A percentile compares a stretch with the other conserved stretches of the same genome.
Evolutionary conservation across 2,329 filamentous ascomycete species (phyloP).

Genomic region (Apiospora pterosperma): DNA sequence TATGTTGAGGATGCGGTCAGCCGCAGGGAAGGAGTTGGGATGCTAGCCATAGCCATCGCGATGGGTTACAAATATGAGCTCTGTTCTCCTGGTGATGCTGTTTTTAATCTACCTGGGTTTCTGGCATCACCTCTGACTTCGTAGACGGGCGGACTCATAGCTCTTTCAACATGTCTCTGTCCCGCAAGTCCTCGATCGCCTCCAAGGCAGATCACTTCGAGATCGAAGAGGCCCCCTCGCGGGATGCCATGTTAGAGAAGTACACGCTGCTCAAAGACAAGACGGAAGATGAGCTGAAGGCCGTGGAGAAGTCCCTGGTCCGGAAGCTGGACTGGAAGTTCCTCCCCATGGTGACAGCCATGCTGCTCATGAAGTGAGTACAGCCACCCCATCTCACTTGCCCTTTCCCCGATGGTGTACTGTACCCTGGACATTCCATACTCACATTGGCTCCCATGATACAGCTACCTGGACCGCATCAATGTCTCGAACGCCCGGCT

Average conservation of each 20-base stretch:
- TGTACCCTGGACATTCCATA: too few species aligned
- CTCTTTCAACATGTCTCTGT: background rate
- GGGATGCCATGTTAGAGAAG: conserved; percentile 7
- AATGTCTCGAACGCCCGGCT: conserved; percentile 44
- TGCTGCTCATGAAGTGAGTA: conserved; percentile 27
- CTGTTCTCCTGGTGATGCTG: background rate
- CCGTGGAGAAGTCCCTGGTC: conserved; percentile 18
- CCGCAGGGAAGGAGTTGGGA: background rate
- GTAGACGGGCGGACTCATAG: background rate
- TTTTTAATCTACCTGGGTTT: background rate
- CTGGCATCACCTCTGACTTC: background rate
- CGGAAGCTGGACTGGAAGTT: conserved; percentile 26
- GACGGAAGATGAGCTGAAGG: conserved; percentile 19
- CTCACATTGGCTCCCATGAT: background rate
- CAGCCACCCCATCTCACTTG: background rate
- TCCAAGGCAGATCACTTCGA: background rate
- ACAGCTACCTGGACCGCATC: conserved; percentile 47
- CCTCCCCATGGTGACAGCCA: conserved; percentile 22
- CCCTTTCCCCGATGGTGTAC: background rate
- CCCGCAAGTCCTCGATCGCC: background rate
- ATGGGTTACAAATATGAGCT: background rate
- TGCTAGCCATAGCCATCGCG: background rate
- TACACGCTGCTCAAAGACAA: conserved; percentile 15
- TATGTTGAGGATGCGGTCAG: background rate
- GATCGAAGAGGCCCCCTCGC: background rate